These are phyloP conservation scores for Podospora pseudopauciseta DNA, from an alignment of 495 filamentous ascomycete genomes.

Conservation along the genomic window DNA sequence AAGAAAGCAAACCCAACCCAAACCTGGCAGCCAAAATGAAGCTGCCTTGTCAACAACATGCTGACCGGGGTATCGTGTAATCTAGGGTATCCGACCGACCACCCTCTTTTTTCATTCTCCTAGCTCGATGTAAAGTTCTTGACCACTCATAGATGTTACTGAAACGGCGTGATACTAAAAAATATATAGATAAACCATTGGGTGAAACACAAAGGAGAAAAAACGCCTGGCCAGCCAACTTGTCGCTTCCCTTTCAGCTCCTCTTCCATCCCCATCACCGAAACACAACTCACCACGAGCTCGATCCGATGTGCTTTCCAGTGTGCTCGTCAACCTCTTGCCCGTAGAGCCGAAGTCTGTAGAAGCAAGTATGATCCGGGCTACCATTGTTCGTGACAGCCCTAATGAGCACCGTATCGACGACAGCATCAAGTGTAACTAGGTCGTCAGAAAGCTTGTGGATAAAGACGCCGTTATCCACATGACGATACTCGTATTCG, in stretches of 20 bases:
- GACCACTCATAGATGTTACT: neutral
- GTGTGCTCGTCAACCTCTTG: slow-evolving; percentile 19
- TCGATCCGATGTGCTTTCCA: neutral
- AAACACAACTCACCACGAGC: neutral
- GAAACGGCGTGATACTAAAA: neutral
- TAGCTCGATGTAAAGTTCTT: neutral
- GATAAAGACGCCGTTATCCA: slow-evolving; percentile 46
- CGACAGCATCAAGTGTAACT: slow-evolving; percentile 31
- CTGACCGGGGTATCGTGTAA: neutral
- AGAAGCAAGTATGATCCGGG: slow-evolving; percentile 58
- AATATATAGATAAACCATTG: neutral
- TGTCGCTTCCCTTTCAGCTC: neutral
- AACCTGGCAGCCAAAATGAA: neutral
- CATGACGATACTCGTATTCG: slow-evolving; percentile 45
- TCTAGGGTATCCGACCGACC: neutral
- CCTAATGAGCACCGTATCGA: slow-evolving; percentile 47
- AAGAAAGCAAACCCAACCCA: neutral
- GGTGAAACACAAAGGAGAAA: neutral
- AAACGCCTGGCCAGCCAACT: neutral
- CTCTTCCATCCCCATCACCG: neutral
- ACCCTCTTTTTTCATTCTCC: neutral
- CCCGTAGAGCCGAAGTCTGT: slow-evolving; percentile 56
- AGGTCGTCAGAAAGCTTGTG: slow-evolving; percentile 47
- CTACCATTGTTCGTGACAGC: slow-evolving; percentile 53
- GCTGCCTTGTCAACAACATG: neutral